Base-by-base conservation (phyloP, 2,329 filamentous ascomycete species). In the Cyclaneusma minus region DNA sequence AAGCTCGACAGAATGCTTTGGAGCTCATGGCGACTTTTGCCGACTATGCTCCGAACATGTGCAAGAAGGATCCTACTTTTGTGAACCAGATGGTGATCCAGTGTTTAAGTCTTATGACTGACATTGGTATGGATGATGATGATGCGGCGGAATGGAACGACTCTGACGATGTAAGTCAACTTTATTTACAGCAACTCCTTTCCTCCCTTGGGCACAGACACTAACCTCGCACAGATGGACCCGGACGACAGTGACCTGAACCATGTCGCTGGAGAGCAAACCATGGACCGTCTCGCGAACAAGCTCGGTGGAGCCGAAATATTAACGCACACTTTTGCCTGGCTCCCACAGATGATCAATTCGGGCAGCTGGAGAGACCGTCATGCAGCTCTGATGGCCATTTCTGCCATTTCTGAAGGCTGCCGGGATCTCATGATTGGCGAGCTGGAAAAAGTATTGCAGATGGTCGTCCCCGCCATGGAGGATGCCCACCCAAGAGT, bases 11-110 rank as follows among this genome's bases (percentile, higher is more conserved):
- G 52, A 95, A 95, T 47, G 84, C 87, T 0, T 63, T 98, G 21
- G 89, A 98, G 51, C 67, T 98, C 29, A 93, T 98, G 82, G 85
- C 85, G 14, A 98, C 89, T 0, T 98, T 98, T 50, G 85, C 87
- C 38, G 89, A 98, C 47, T 89, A 87, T 43, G 80, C 83, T 1
- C 84, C 89, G 4, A 77, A 78, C 19, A 87, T 95, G 74, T 95
- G 89, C 61, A 82, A 78, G 48, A 94, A 93, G 50, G 87, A 98
- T 47, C 55, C 73, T n/a, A 77, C 73, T 7, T 98, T 91, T 54
- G 89, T 85, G 3, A 75, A 69, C 33, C 84, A 94, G 37, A 98
- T 98, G 89, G 91, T 98, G 37, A 95, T 85, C 1, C 89, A 98
- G 52, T 98, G 89, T 51, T 59, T 98, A 39, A 95, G 87, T 41